phyloP scores from a whole-genome alignment of 345 rosid species.

The Cardamine resedifolia region DNA sequence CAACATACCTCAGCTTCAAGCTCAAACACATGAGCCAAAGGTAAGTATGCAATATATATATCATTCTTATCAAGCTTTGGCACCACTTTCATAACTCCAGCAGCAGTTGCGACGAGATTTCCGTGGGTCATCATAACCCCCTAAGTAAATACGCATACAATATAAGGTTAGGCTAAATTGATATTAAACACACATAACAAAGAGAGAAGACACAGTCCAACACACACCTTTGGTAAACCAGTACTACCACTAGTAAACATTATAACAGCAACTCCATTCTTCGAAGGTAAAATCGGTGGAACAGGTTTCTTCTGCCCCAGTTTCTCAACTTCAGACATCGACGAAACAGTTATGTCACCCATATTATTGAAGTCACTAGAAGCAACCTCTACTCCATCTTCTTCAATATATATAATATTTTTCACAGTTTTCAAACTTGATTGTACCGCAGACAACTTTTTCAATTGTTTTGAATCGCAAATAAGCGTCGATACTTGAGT shows the following conservation, averaged over 20 bases:
- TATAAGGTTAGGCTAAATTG: constrained; percentile 22
- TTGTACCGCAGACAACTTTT: constrained; percentile 60
- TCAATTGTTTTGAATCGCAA: constrained; percentile 73
- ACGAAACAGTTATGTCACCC: constrained; percentile 54
- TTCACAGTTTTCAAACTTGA: constrained; percentile 54
- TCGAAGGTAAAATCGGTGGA: constrained; percentile 62
- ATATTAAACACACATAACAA: not conserved
- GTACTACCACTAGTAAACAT: constrained; percentile 98
- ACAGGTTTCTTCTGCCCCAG: constrained; percentile 57
- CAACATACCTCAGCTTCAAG: constrained; percentile 80
- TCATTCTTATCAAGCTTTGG: constrained; percentile 58
- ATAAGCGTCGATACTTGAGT: constrained; percentile 78
- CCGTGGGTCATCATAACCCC: constrained; percentile 96
- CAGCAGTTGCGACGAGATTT: constrained; percentile 75
- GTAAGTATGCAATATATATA: constrained; percentile 76
- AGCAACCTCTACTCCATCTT: constrained; percentile 47
- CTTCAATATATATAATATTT: constrained; percentile 77
- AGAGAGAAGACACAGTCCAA: constrained; percentile 4
- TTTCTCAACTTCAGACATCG: constrained; percentile 77
- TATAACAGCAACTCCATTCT: constrained; percentile 68
- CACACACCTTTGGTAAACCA: constrained; percentile 87
- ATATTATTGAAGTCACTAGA: constrained; percentile 36
- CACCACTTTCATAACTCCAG: constrained; percentile 72
- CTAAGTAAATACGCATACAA: constrained; percentile 41
- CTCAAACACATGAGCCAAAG: constrained; percentile 94